Base-by-base conservation (phyloP, 83 land plant species). In the Thuja plicata region DNA sequence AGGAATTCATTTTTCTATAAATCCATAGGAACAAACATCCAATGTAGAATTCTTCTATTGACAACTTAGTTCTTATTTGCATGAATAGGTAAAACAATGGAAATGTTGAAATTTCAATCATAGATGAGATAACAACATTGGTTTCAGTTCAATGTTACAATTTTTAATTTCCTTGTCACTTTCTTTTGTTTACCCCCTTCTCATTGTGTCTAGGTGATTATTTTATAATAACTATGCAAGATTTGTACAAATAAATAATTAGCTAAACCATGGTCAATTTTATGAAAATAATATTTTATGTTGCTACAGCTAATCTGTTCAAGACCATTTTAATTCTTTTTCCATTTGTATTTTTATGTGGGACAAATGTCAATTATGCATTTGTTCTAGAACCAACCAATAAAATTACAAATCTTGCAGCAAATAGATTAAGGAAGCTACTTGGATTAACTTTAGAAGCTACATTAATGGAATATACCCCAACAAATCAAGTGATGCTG, bases 381-480 rank as follows among this genome's bases (percentile, higher is more conserved):
- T 94, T 97, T 78, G 96, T 96, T 71, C 91, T 97, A 21, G 99
- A 97, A 88, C 99, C 99, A 48, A 95, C 99, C 30, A 97, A 97
- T 81, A 97, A 92, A 89, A 89, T 95, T 88, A 97, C 99, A 86
- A 87, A 88, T 35, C 77, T 89, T 45, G 96, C 96, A 87, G 87
- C 89, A 32, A 92, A 92, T n/a, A 92, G 96, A 91, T 87, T 97
- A 50, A 96, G 89, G 90, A 94, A 96, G 89, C 86, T 97, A 43
- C 91, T 92, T 84, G 88, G 85, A 90, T 94, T 94, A 88, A 60
- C 37, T 13, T 71, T 80, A 57, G 48, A 77, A 79, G 16, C 32
- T 48, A 50, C 37, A 84, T 84, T 6, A 48, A 48, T 48, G 50
- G 86, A 57, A 84, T 48, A 84, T 84, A n/a, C 43, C 43, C 43